Evolutionary conservation across 2,329 filamentous ascomycete genomes (phyloP), one percentile per base, ranked within the genome.

Genomic region (Zasmidium angulare): DNA sequence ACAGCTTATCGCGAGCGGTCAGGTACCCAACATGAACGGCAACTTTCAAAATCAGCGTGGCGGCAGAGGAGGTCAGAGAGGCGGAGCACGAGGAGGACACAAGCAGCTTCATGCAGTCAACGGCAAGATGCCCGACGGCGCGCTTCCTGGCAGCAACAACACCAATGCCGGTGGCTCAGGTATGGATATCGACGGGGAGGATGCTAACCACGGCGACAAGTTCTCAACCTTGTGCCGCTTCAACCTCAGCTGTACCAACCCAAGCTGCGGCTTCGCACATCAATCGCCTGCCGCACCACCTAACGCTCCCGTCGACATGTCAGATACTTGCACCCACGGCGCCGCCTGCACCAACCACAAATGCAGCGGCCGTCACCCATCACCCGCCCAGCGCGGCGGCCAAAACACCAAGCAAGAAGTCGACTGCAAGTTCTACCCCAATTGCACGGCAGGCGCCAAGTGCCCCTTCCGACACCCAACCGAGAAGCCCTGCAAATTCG

Each of bases 261-360:
- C 86, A 67, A 90, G 96, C 62, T 99, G 95, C 78, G 89, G 88
- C 66, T 99, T 91, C 74, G 95, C 91, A 19, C 95, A 99, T 71
- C 93, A 97, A 77, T 96, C 93, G 17, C 92, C 95, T 1, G 92
- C 90, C 1, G 93, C 93, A 2, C 88, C 89, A 1, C 90, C 89
- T 24, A 85, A 84, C 1, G 83, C 87, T 0, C 17, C 49, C 2
- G 82, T 98, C 59, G 95, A 98, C 74, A 82, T 93, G 66, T 85
- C 82, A 59, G 91, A 96, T 69, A 81, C 84, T 19, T 99, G 95
- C 79, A 84, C 84, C 19, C 98, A 90, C 69, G 93, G 92, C 20
- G 91, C 87, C 1, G 92, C 92, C 9, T 99, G 95, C 85, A 96
- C 95, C 78, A 99, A 98, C 81, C 84, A 86, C 70, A 98, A 98